Evolutionary conservation across 1,284 basidiomycete genomes (phyloP).

Genomic region (Papiliotrema flavescens): DNA sequence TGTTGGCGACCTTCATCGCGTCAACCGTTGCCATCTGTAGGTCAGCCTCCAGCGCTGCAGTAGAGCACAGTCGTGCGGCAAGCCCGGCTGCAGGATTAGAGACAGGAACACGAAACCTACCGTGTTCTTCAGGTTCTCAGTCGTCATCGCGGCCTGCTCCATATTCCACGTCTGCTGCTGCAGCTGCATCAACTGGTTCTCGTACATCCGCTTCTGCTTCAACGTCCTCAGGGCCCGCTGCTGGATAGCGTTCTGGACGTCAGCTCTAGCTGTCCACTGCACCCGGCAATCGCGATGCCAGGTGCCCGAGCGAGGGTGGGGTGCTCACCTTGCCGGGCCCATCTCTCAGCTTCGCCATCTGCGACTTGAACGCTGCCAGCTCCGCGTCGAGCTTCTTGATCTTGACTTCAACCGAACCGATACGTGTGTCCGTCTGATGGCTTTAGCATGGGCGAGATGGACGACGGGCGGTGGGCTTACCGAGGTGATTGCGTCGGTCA

Average conservation of each 20-base stretch:
- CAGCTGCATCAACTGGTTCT: conserved; percentile 83
- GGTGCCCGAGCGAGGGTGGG: conserved; percentile 4
- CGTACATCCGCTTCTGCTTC: conserved; percentile 94
- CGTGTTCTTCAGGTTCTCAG: conserved; percentile 95
- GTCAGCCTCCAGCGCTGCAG: no score
- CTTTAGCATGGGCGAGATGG: not conserved
- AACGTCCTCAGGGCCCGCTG: conserved; percentile 90
- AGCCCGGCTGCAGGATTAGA: not conserved
- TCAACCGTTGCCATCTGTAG: conserved; percentile 91
- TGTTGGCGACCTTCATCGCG: conserved; percentile 96
- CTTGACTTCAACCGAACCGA: conserved; percentile 93
- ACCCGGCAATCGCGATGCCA: not conserved
- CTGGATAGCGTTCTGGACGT: conserved; percentile 75
- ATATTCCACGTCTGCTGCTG: conserved; percentile 98
- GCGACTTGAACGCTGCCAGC: conserved; percentile 86
- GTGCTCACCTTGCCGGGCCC: conserved; percentile 86
- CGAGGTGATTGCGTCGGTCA: conserved; percentile 87
- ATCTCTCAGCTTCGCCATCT: conserved; percentile 89
- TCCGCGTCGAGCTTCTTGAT: conserved; percentile 95
- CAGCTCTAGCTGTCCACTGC: not conserved
- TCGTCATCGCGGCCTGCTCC: conserved; percentile 93
- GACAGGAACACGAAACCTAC: conserved; percentile 19
- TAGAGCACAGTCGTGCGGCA: no score
- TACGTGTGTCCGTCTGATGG: conserved; percentile 76
- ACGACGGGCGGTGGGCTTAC: conserved; percentile 52